Percentiles rank a stretch among this genome's conserved stretches.
Conservation (phyloP, 305 asterid genomes). For the Euphrasia arctica region DNA sequence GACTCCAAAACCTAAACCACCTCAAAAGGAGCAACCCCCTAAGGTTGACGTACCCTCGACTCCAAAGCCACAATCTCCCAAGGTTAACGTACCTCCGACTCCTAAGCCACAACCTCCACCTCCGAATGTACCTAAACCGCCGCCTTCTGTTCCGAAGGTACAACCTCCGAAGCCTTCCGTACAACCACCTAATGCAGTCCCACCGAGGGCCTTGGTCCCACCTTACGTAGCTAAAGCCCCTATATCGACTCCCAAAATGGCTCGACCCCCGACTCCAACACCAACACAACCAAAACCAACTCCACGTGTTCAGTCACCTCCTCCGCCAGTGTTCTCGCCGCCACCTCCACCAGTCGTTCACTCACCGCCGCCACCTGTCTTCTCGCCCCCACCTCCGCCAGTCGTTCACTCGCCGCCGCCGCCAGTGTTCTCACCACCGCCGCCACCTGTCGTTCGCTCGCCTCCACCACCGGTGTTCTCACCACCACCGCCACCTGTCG, state of each 20-base stretch:
- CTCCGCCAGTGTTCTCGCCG: slow-evolving; percentile 24
- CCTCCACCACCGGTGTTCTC: slow-evolving; percentile 22
- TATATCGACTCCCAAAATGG: slow-evolving; percentile 8
- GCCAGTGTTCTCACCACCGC: slow-evolving; percentile 28
- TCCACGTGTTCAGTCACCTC: slow-evolving; percentile 16
- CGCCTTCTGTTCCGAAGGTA: slow-evolving; percentile 2
- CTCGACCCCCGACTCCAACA: not conserved
- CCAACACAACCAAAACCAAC: slow-evolving; percentile 20
- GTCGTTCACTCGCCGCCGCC: slow-evolving; percentile 22
- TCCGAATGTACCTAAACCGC: not conserved
- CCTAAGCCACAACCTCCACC: not conserved
- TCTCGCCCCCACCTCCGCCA: slow-evolving; percentile 27
- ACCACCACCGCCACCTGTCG: not conserved
- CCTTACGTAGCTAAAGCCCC: slow-evolving; percentile 18
- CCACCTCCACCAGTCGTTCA: slow-evolving; percentile 20
- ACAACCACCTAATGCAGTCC: not conserved
- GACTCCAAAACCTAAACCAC: not conserved
- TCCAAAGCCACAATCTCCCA: slow-evolving; percentile 10
- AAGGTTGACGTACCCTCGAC: not conserved
- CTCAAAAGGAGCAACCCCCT: not conserved
- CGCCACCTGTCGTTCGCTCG: slow-evolving; percentile 11
- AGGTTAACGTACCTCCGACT: slow-evolving; percentile 2
- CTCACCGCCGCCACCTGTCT: slow-evolving; percentile 26
- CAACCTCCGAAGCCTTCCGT: not conserved
- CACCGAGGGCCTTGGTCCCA: slow-evolving; percentile 17